Conservation (phyloP, 2,329 filamentous ascomycete genomes). For the Paracamarosporium sp. region DNA sequence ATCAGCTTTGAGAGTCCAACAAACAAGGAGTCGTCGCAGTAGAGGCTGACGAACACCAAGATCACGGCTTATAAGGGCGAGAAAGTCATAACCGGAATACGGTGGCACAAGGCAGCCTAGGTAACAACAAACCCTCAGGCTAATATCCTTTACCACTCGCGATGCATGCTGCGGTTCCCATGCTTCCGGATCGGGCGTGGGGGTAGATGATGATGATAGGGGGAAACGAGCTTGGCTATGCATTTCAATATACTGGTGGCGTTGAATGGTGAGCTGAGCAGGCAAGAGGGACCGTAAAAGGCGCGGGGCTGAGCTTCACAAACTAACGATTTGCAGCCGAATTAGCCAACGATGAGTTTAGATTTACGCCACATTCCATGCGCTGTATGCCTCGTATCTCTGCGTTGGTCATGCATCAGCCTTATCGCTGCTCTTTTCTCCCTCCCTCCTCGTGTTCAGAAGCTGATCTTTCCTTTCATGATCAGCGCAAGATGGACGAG, state of each 20-base stretch:
- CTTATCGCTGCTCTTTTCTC: neutral
- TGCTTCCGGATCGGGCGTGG: neutral
- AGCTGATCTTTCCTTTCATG: neutral
- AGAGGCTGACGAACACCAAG: neutral
- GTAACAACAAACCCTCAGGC: neutral
- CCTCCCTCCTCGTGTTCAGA: neutral
- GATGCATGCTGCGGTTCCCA: neutral
- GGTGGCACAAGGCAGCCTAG: neutral
- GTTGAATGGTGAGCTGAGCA: neutral
- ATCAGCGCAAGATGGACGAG: constrained; percentile 6
- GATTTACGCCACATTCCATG: neutral
- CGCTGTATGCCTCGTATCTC: neutral
- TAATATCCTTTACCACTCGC: neutral
- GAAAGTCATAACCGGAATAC: too few species aligned
- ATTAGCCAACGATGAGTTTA: neutral
- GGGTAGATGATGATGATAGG: neutral
- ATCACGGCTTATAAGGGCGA: neutral
- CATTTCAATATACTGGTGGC: neutral
- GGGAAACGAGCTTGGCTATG: neutral
- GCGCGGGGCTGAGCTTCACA: neutral
- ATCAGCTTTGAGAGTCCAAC: neutral
- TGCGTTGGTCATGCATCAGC: neutral
- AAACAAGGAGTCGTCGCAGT: neutral
- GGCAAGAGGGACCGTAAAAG: neutral
- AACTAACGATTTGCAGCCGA: neutral